Evolutionary conservation across 2,329 filamentous ascomycete species (phyloP), one percentile per base, ranked within the genome.

Genomic region (Alternaria sp.): DNA sequence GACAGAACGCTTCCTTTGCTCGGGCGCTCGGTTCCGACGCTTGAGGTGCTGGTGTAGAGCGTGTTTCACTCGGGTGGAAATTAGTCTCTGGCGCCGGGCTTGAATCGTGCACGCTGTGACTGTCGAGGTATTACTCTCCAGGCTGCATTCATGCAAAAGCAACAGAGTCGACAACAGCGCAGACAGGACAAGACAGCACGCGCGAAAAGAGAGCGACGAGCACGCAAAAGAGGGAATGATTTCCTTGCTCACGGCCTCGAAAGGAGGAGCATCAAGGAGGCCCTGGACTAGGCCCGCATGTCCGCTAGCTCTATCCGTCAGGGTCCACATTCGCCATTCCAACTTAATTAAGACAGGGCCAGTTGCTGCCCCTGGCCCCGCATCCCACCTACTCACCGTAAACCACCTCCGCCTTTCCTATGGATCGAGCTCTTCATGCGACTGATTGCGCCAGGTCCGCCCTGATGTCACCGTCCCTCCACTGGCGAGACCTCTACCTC

Each of bases 261-360:
- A 58, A 61, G 65, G 65, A 67, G 65, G 65, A 67, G 65, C 63
- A 64, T 66, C 58, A 52, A 60, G 65, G 65, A 67, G 65, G 65
- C 55, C 63, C 56, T 42, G 57, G 55, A 44, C 59, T 59, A 63
- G 61, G 42, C 38, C 20, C 24, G 36, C 43, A 47, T 36, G 16
- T 18, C 11, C 11, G 36, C 52, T 59, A 60, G 44, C 53, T 38
- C 41, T 47, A 54, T 59, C 59, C 46, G 54, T 58, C 53, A 57
- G 59, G 57, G 62, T 60, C 58, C 59, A 62, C 57, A 34, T 44
- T 47, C 49, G 59, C 51, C 64, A 65, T 59, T 24, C 52, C 52
- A 41, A 32, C 62, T 59, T 54, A 63, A 61, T 57, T 28, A 56
- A 32, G 55, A 54, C 38, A 14, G 62, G 61, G 44, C 63, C 63